A percentile compares a stretch with the other conserved stretches of the same genome.
Conservation (phyloP, 2,329 filamentous ascomycete genomes). For the Whalleya microplaca region DNA sequence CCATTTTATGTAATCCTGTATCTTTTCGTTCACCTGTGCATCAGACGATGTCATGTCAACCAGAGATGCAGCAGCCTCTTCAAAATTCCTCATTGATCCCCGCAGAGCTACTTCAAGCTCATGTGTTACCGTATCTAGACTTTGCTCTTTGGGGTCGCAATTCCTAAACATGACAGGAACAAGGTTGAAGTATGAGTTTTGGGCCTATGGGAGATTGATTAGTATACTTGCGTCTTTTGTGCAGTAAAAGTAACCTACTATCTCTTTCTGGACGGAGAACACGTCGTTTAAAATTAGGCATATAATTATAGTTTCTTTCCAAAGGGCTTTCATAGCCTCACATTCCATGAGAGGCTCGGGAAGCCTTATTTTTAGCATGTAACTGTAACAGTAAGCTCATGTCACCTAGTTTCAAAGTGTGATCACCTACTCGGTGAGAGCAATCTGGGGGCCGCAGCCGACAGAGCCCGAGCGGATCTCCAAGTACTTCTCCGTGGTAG, state of each 20-base stretch:
- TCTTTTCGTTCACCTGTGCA: slow-evolving; percentile 23
- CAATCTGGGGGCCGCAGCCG: slow-evolving; percentile 34
- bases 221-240: background rate
- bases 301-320: slow-evolving; percentile 32
- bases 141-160: slow-evolving; percentile 19
- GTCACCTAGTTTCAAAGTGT: background rate
- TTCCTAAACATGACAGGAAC: slow-evolving; percentile 34
- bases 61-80: slow-evolving; percentile 24
- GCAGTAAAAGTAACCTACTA: slow-evolving; percentile 22
- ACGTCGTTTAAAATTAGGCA: slow-evolving; percentile 36
- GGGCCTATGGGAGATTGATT: slow-evolving; percentile 18
- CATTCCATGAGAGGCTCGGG: slow-evolving; percentile 33
- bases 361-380: slow-evolving; percentile 32
- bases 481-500: slow-evolving; percentile 32
- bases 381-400: slow-evolving; percentile 21
- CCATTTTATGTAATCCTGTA: slow-evolving; percentile 31
- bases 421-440: slow-evolving; percentile 33
- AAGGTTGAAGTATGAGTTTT: slow-evolving; percentile 32
- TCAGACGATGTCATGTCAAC: slow-evolving; percentile 17
- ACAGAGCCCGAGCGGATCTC: slow-evolving; percentile 34
- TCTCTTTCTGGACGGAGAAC: slow-evolving; percentile 35
- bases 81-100: slow-evolving; percentile 27
- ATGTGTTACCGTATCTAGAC: slow-evolving; percentile 22
- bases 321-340: slow-evolving; percentile 31
- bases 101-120: slow-evolving; percentile 21